Conservation (phyloP, 768 basidiomycete genomes). For the Hygrophoropsis aurantiaca region DNA sequence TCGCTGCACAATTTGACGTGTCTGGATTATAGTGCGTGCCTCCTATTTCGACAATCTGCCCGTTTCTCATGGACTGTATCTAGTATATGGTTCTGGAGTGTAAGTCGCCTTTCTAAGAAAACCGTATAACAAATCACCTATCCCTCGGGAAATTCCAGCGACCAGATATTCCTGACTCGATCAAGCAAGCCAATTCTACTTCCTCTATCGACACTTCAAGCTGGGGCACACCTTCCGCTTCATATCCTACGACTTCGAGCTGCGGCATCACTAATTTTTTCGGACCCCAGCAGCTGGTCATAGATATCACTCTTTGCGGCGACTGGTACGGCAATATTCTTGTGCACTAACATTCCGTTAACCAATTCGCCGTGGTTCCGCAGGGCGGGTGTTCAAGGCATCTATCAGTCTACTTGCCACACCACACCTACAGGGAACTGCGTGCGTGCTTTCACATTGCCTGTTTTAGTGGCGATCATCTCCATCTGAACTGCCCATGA, state of each 20-base stretch:
- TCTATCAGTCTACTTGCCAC: conserved; percentile 43
- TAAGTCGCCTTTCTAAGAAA: conserved; percentile 20
- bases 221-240: conserved; percentile 45
- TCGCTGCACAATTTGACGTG: conserved; percentile 33
- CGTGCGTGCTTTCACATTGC: conserved; percentile 29
- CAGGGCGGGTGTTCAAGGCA: conserved; percentile 46
- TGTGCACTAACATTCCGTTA: background rate
- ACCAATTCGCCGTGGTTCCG: background rate
- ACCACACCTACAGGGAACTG: conserved; percentile 35
- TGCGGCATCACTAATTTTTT: conserved; percentile 46
- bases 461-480: background rate
- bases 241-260: conserved; percentile 35
- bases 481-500: background rate
- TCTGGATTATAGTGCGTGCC: conserved; percentile 24
- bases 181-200: conserved; percentile 29
- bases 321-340: conserved; percentile 27
- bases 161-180: conserved; percentile 39
- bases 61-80: background rate
- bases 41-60: background rate
- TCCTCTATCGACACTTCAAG: conserved; percentile 37
- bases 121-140: conserved; percentile 12
- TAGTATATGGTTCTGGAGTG: conserved; percentile 51
- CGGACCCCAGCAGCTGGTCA: conserved; percentile 45
- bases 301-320: conserved; percentile 58
- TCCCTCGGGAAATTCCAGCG: conserved; percentile 33